phyloP scores from a whole-genome alignment of 352 stramenopile species.

The Globisporangium recalcitrans region DNA sequence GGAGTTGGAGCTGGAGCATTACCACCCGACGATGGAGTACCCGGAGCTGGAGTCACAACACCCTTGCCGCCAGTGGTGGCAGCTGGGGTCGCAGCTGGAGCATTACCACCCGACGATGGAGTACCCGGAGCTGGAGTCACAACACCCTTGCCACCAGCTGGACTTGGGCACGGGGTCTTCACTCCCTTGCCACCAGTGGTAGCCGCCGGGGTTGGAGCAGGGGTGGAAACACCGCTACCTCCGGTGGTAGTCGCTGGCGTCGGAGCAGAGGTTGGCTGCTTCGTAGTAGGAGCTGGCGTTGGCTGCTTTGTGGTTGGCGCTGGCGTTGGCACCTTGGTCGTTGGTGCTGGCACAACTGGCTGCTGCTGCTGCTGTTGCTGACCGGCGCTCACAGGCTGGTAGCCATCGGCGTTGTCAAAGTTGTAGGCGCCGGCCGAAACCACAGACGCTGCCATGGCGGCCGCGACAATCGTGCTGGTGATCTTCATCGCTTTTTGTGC shows the following conservation, averaged over 20 bases:
- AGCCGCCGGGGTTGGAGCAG: background rate
- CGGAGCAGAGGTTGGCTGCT: background rate
- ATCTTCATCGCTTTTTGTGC: constrained; percentile 10
- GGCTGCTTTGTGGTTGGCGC: background rate
- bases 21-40: background rate
- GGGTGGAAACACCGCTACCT: background rate
- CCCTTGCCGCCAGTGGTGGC: background rate
- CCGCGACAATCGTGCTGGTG: constrained; percentile 9
- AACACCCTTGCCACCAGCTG: no score
- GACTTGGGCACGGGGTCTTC: no score
- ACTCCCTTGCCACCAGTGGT: background rate
- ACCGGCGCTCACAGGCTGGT: constrained; percentile 3
- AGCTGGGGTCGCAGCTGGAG: background rate
- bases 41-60: background rate
- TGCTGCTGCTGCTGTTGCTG: constrained; percentile 10
- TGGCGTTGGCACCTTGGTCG: constrained; percentile 1
- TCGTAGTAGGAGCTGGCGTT: background rate
- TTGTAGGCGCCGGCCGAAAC: constrained; percentile 11
- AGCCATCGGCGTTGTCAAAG: constrained; percentile 4
- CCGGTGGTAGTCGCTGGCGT: background rate
- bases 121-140: background rate
- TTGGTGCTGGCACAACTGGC: background rate
- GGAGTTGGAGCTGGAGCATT: background rate
- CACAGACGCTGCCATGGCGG: constrained; percentile 12
- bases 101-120: background rate